Evolutionary conservation across 1,284 basidiomycete genomes (phyloP).

Genomic region (Volvariella surrecta): DNA sequence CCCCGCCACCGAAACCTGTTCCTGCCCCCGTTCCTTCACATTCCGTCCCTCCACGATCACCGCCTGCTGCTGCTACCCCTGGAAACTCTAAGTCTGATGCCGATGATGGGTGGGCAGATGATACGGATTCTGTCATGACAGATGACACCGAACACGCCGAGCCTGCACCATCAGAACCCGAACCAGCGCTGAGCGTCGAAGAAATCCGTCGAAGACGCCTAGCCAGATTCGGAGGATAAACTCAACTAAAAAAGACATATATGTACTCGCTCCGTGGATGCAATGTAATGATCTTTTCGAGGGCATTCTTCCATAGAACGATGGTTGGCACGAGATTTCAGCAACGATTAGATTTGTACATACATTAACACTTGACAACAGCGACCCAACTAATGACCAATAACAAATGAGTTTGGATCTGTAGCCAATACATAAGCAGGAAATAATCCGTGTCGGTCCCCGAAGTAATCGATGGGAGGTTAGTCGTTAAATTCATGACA

Average conservation of each 20-base stretch:
- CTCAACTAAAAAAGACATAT: neutral
- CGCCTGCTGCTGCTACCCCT: slow-evolving; percentile 1
- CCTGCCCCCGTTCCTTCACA: slow-evolving; percentile 1
- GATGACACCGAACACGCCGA: slow-evolving; percentile 9
- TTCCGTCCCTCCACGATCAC: slow-evolving; percentile 4
- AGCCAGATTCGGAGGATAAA: slow-evolving; percentile 61
- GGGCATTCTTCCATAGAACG: neutral
- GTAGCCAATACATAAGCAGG: too few relatives aligned
- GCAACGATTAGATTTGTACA: too few relatives aligned
- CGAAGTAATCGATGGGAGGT: neutral
- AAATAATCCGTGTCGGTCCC: too few relatives aligned
- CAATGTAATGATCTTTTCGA: neutral
- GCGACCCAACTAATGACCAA: slow-evolving; percentile 3
- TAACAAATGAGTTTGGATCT: too few relatives aligned
- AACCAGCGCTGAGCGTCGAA: slow-evolving; percentile 47
- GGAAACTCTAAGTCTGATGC: slow-evolving; percentile 1
- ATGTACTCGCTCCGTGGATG: too few relatives aligned
- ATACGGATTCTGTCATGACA: slow-evolving; percentile 4
- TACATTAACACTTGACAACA: neutral
- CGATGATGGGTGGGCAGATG: slow-evolving; percentile 5
- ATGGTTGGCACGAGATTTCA: neutral
- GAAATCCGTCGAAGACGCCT: slow-evolving; percentile 72
- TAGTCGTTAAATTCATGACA: neutral
- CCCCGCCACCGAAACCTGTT: neutral
- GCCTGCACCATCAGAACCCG: slow-evolving; percentile 24